Percentiles rank a stretch among this genome's conserved stretches.
Evolutionary conservation across 371 early-diverging fungal species (phyloP).

Genomic region (Mucor indicus): DNA sequence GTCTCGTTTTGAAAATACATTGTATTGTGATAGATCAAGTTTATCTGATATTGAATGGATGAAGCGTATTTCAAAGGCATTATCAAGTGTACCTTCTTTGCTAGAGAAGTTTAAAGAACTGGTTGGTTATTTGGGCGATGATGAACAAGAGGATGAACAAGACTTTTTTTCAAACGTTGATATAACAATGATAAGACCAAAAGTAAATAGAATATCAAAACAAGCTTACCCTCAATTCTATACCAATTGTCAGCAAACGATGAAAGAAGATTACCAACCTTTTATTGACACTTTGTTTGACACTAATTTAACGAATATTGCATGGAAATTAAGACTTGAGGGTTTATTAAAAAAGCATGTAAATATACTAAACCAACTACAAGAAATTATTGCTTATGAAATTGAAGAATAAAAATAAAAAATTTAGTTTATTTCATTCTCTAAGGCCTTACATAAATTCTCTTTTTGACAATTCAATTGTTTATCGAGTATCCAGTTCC

Average conservation of each 20-base stretch:
- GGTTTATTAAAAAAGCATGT: conserved; percentile 36
- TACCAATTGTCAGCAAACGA: conserved; percentile 33
- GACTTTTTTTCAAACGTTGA: conserved; percentile 41
- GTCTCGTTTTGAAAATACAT: conserved; percentile 33
- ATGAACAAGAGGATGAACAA: conserved; percentile 15
- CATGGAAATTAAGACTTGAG: conserved; percentile 46
- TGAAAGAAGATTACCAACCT: conserved; percentile 13
- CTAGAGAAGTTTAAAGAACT: conserved; percentile 40
- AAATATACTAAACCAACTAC: conserved; percentile 51
- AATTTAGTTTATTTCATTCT: too few relatives aligned
- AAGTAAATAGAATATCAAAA: conserved; percentile 34
- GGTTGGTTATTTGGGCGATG: conserved; percentile 36
- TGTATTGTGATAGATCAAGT: conserved; percentile 26
- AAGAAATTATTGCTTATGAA: conserved; percentile 59
- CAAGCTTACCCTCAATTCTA: conserved; percentile 58
- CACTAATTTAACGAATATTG: conserved; percentile 27
- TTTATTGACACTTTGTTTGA: conserved; percentile 21
- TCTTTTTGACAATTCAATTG: conserved; percentile 27
- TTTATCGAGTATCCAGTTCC: conserved; percentile 57
- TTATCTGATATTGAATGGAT: conserved; percentile 41
- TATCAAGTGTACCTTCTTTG: conserved; percentile 19
- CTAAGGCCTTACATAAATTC: background rate
- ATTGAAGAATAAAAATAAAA: conserved; percentile 30
- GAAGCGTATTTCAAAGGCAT: conserved; percentile 23
- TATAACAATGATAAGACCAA: conserved; percentile 37